Conservation (phyloP, 2,329 filamentous ascomycete genomes). For the Albophoma yamanashiensis region DNA sequence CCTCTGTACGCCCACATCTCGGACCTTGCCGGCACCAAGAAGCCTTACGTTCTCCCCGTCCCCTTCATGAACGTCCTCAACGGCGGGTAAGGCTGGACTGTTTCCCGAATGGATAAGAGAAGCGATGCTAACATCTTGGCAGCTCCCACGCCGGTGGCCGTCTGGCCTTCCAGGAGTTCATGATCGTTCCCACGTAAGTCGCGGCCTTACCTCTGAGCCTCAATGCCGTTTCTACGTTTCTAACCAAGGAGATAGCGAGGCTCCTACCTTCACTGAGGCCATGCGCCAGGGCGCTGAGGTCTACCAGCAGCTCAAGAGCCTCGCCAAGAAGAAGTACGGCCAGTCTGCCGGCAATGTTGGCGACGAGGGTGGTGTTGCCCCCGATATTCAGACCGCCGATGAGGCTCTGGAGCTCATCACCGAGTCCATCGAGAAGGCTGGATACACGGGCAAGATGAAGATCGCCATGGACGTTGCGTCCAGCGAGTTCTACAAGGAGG, state of each 20-base stretch:
- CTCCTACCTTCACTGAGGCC: constrained; percentile 87
- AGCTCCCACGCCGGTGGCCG: constrained; percentile 95
- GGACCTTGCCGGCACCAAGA: constrained; percentile 80
- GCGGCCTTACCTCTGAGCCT: not conserved
- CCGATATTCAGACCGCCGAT: constrained; percentile 93
- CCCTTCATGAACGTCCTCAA: constrained; percentile 94
- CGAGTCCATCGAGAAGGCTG: constrained; percentile 85
- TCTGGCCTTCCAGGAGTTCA: constrained; percentile 92
- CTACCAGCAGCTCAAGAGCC: constrained; percentile 93
- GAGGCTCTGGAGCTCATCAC: constrained; percentile 96
- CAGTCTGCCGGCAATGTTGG: constrained; percentile 98
- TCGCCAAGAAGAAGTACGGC: constrained; percentile 99
- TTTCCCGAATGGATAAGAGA: not conserved
- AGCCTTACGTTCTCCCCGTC: constrained; percentile 81
- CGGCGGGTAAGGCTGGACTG: constrained; percentile 40
- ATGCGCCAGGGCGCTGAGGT: constrained; percentile 95
- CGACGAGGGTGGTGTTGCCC: constrained; percentile 98
- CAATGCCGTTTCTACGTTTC: constrained; percentile 3
- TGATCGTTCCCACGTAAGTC: constrained; percentile 74
- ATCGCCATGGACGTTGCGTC: constrained; percentile 99
- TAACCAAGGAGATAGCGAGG: constrained; percentile 41
- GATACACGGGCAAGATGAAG: constrained; percentile 92
- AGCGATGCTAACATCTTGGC: constrained; percentile 7
- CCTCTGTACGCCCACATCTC: constrained; percentile 83
- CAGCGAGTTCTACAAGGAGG: constrained; percentile 97